phyloP scores from a whole-genome alignment of 1,139 yeast species.

The Magnusiomyces sp. region DNA sequence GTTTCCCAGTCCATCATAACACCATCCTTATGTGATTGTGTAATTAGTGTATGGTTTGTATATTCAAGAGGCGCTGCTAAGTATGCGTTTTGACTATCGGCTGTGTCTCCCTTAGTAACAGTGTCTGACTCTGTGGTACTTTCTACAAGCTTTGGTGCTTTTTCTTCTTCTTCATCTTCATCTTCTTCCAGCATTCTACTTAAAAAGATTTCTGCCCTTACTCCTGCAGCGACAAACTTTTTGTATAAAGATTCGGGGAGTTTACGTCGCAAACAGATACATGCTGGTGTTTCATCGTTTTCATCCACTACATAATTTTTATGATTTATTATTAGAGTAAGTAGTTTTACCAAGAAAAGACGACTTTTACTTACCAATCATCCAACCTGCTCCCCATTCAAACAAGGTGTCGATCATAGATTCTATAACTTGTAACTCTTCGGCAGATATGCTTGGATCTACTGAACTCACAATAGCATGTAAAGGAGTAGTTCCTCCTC shows the following conservation, averaged over 20 bases:
- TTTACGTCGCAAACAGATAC: conserved; percentile 31
- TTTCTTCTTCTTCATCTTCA: conserved; percentile 21
- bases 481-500: conserved; percentile 62
- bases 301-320: conserved; percentile 39
- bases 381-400: conserved; percentile 92
- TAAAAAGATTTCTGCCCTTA: conserved; percentile 74
- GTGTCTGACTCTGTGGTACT: conserved; percentile 20
- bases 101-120: conserved; percentile 25
- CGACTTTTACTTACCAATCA: conserved; percentile 19
- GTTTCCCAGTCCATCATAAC: conserved; percentile 98
- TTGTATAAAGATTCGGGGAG: conserved; percentile 33
- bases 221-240: conserved; percentile 76
- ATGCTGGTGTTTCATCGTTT: conserved; percentile 35
- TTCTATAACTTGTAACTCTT: conserved; percentile 42
- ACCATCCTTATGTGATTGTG: conserved; percentile 71
- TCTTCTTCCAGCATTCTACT: conserved; percentile 51
- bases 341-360: no score
- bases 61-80: conserved; percentile 61
- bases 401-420: conserved; percentile 57
- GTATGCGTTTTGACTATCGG: conserved; percentile 49
- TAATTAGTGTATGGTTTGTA: conserved; percentile 60
- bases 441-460: conserved; percentile 28
- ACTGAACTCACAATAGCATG: conserved; percentile 43
- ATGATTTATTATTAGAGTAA: background rate
- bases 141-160: conserved; percentile 6